These are phyloP conservation scores for Boletus tomentosulus DNA, from an alignment of 768 basidiomycete genomes.

Conservation along the genomic window DNA sequence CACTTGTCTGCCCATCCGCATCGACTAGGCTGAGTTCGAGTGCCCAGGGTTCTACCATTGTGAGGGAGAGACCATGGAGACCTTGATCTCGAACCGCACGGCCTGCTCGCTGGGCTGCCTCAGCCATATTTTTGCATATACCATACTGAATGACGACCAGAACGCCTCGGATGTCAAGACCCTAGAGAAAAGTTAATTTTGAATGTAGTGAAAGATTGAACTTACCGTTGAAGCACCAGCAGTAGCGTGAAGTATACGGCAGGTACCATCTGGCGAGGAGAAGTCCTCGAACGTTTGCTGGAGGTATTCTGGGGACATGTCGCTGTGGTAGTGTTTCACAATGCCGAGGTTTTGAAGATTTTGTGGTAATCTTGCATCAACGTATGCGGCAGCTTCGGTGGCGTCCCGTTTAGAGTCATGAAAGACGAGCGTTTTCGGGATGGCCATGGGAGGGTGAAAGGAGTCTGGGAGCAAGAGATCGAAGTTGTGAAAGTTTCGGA, in stretches of 20 bases:
- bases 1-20: no score
- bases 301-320: slow-evolving; percentile 27
- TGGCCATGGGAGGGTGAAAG: neutral
- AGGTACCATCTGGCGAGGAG: slow-evolving; percentile 6
- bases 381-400: slow-evolving; percentile 2
- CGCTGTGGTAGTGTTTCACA: slow-evolving; percentile 25
- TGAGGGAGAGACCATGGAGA: no score
- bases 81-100: no score
- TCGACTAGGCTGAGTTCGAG: no score
- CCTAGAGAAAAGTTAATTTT: neutral
- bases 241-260: slow-evolving; percentile 24
- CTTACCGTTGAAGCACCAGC: slow-evolving; percentile 23
- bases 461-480: neutral
- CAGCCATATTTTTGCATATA: neutral
- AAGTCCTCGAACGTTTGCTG: slow-evolving; percentile 20
- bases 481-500: neutral
- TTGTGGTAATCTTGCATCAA: slow-evolving; percentile 9
- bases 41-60: no score
- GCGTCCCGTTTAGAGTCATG: slow-evolving; percentile 12
- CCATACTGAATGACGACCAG: neutral
- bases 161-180: neutral
- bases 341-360: slow-evolving; percentile 7
- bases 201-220: no score
- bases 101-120: neutral
- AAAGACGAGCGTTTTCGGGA: slow-evolving; percentile 13